Base-by-base conservation (phyloP, 371 early-diverging fungal species). In the Mortierella sp. region DNA sequence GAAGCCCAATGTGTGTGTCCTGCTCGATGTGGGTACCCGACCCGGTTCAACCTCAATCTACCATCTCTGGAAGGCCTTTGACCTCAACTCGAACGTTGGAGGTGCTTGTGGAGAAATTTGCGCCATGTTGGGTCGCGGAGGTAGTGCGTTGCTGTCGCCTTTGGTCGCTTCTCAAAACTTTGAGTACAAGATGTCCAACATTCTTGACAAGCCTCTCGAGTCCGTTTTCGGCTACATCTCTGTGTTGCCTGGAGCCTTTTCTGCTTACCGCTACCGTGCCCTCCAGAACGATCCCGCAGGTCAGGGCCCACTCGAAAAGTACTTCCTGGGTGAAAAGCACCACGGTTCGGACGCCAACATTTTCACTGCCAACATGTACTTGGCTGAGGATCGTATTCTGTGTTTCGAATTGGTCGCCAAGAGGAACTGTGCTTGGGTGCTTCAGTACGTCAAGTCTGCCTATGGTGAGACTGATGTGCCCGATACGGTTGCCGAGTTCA, bases 31-130 rank as follows among this genome's bases (percentile, higher is more conserved):
- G 42, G 95, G 95, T 27, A 93, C 95, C 0, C 89, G 89, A 43
- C 93, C 95, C 10, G 86, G 88, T 31, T 66, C 70, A 18, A 79
- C 85, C 5, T 83, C 85, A 10, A 83, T 95, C 24, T 94, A 93
- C 73, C 90, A 91, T 68, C 73, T 94, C 34, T 94, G 91, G 91
- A 89, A 91, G 70, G 87, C 90, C 0, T 94, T 94, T 71, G 91
- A 92, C 81, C 82, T 89, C 65, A 87, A 92, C 71, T 83, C 86
- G 8, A 81, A 85, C 50, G 80, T 89, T 49, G 95, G 86, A 46
- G 95, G 95, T 58, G 95, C 95, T 7, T 94, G 94, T 83, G 95
- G 95, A 64, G 95, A 94, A 78, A 93, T 94, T 66, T 82, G 86
- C 50, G 92, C 91, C 56, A 89, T 93, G 84, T 78, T 82, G 56